Evolutionary conservation across 164 flowering plant species (phyloP), one percentile per base, ranked within the genome.

Genomic region (Vitis riparia): DNA sequence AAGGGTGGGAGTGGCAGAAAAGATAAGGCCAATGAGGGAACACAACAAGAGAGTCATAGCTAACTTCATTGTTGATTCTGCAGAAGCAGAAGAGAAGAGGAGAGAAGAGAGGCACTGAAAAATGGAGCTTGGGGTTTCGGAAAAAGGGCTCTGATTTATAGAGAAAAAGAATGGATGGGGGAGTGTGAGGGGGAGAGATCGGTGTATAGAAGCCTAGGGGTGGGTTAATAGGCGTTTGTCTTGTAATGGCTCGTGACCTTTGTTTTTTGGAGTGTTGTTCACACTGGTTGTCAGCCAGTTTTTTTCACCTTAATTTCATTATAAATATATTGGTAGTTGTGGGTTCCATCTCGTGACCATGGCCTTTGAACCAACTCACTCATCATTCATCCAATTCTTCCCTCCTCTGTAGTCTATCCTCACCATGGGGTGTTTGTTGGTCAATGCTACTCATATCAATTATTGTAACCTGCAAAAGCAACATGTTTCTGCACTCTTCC

Each of bases 191-290:
- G 66, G 14, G 60, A 63, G 30, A 16, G 16, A 16, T 61, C 27
- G 37, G 51, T 52, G 53, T 30, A 55, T 44, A 44, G 57, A 37
- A 32, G 55, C 9, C 47, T 37, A 51, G 53, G 30, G 71, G 59
- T 51, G 59, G 32, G 47, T 51, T 1, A 23, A 23, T 23, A 23
- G 63, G 47, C 2, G 10, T 69, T 83, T 80, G 86, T 74, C 78
- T 29, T 72, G 72, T 80, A 62, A 55, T 61, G 77, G 19, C 86
- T 78, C 84, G 86, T 73, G 75, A 78, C 44, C 7, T 32, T 6
- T 32, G 44, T 32, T 4, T 32, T 32, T 32, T 32, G 44, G 44
- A 32, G 44, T 4, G 44, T 32, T 32, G 44, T 6, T 4, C 44
- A 32, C 44, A 32, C 44, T 32, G 5, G 44, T 32, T 32, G 6